These are phyloP conservation scores for Cutaneotrichosporon sp. DNA, from an alignment of 1,284 basidiomycete genomes.

Conservation along the genomic window DNA sequence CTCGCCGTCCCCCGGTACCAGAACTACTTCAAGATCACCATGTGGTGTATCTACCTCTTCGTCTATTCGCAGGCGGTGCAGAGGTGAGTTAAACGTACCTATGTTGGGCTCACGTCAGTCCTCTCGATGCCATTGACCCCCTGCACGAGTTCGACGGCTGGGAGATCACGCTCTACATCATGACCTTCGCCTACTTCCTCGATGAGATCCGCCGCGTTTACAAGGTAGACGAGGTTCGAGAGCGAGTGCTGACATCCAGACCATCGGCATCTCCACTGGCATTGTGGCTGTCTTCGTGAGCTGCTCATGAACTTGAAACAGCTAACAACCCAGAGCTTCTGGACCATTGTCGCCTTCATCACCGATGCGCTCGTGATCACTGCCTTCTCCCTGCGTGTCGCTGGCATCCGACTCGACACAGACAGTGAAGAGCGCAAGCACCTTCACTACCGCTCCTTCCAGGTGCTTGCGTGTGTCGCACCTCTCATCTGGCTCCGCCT, in stretches of 20 bases:
- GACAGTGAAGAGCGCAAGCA: conserved; percentile 47
- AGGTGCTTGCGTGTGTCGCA: conserved; percentile 79
- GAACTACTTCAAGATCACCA: conserved; percentile 56
- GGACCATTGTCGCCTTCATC: conserved; percentile 70
- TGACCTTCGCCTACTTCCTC: conserved; percentile 71
- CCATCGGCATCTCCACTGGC: conserved; percentile 42
- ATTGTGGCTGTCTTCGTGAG: conserved; percentile 42
- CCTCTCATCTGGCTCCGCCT: conserved; percentile 85
- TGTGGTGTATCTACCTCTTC: conserved; percentile 83
- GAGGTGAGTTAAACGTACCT: conserved; percentile 26
- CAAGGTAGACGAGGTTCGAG: conserved; percentile 47
- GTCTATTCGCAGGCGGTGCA: conserved; percentile 82
- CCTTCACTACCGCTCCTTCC: conserved; percentile 73
- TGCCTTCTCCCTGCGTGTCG: conserved; percentile 73
- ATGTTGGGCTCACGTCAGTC: conserved; percentile 15
- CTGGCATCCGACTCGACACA: conserved; percentile 61
- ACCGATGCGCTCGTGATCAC: conserved; percentile 70
- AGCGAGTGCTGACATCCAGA: conserved; percentile 17
- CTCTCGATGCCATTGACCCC: conserved; percentile 44
- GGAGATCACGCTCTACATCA: conserved; percentile 74
- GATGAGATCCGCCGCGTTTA: conserved; percentile 63
- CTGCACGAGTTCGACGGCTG: conserved; percentile 64
- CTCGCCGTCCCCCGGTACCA: conserved; percentile 77
- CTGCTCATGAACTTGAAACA: neutral
- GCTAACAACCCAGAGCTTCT: conserved; percentile 59